These are phyloP conservation scores for Populus simonii DNA, from an alignment of 345 rosid genomes.

Conservation along the genomic window DNA sequence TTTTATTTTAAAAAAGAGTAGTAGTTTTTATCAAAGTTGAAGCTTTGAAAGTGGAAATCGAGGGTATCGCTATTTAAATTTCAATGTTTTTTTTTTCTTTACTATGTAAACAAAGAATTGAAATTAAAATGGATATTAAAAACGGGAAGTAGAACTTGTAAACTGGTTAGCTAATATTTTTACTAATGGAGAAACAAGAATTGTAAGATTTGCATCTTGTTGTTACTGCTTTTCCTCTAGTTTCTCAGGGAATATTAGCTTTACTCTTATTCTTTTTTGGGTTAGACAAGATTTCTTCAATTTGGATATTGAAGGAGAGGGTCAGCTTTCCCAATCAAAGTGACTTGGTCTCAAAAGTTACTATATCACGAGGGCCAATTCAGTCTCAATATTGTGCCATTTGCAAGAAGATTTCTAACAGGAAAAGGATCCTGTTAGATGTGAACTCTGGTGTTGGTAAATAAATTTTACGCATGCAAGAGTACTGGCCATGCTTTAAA, in stretches of 20 bases:
- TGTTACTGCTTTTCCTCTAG: not conserved
- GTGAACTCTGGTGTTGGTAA: conserved; percentile 18
- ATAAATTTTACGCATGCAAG: conserved; percentile 12
- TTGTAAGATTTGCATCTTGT: not conserved
- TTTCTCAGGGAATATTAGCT: not conserved
- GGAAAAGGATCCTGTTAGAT: conserved; percentile 21
- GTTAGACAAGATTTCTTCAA: conserved; percentile 45
- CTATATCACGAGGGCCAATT: too few species aligned
- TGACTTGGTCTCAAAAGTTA: too few species aligned
- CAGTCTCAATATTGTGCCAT: not conserved
- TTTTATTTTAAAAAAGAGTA: not conserved
- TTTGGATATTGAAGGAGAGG: too few species aligned
- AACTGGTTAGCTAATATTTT: not conserved
- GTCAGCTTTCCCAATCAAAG: too few species aligned
- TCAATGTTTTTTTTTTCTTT: not conserved
- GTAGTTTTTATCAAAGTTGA: too few species aligned
- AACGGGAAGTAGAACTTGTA: not conserved
- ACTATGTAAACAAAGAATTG: not conserved
- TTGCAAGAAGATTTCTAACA: conserved; percentile 9
- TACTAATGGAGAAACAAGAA: not conserved
- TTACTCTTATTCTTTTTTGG: not conserved
- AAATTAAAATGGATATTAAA: not conserved
- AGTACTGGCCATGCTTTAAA: conserved; percentile 18
- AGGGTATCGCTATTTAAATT: not conserved
- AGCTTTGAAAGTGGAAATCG: not conserved